Percentiles rank a stretch among this genome's conserved stretches.
Conservation (phyloP, 352 stramenopile genomes). For the Phytophthora syringae region DNA sequence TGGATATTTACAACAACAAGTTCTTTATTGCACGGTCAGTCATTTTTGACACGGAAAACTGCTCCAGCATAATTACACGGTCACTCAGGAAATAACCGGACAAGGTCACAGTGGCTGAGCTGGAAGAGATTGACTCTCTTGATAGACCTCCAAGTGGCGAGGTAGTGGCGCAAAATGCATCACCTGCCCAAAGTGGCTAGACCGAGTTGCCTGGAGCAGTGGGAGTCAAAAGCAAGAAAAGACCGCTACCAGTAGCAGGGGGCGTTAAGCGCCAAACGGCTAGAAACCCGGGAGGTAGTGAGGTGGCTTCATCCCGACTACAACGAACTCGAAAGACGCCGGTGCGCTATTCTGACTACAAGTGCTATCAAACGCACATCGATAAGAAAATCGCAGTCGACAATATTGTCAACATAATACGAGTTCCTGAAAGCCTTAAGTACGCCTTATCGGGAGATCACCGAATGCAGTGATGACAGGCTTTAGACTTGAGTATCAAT, state of each 20-base stretch:
- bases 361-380: constrained; percentile 10
- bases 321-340: neutral
- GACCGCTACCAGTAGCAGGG: neutral
- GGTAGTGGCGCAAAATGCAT: neutral
- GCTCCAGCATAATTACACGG: neutral
- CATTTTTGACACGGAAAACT: neutral
- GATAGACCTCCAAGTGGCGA: neutral
- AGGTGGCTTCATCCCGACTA: neutral
- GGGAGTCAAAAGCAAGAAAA: constrained; percentile 4
- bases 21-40: neutral
- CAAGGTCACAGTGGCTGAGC: neutral
- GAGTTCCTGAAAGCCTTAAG: neutral
- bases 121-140: neutral
- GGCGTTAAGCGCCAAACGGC: neutral
- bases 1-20: constrained; percentile 8
- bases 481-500: neutral
- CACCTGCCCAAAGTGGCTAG: too few relatives aligned
- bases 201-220: constrained; percentile 1
- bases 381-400: constrained; percentile 7
- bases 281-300: neutral
- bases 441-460: neutral
- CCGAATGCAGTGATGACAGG: neutral
- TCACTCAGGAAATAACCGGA: neutral
- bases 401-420: neutral
- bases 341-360: neutral